Conservation (phyloP, 108 stramenopile genomes). For the Licmophora abbreviata region DNA sequence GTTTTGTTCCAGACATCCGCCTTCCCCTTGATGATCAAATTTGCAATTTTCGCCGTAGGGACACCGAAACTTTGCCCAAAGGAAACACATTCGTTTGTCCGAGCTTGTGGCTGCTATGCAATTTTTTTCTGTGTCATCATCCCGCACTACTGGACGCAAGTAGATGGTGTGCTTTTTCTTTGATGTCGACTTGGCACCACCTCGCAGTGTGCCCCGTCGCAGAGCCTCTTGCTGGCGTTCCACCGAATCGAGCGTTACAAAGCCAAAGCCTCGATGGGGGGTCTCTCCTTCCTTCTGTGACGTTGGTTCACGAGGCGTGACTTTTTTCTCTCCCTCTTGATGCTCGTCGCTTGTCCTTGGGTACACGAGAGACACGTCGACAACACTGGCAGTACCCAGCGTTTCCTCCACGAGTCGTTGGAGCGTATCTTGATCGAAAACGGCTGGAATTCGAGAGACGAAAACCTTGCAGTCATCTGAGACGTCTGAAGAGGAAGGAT, state of each 20-base stretch:
- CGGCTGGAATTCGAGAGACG: constrained; percentile 61
- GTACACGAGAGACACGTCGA: constrained; percentile 36
- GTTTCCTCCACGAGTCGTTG: constrained; percentile 32
- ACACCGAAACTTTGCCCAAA: constrained; percentile 58
- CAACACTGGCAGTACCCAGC: constrained; percentile 31
- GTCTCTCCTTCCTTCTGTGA: constrained; percentile 11
- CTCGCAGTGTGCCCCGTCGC: constrained; percentile 36
- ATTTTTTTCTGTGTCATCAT: constrained; percentile 7
- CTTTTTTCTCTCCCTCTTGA: neutral
- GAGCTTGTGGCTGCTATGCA: no score
- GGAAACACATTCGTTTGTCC: constrained; percentile 44
- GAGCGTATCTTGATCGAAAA: constrained; percentile 47
- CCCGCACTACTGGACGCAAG: constrained; percentile 31
- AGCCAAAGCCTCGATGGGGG: constrained; percentile 66
- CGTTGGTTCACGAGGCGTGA: neutral
- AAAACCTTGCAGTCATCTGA: constrained; percentile 52
- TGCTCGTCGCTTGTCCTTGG: constrained; percentile 1
- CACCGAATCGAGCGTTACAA: constrained; percentile 38
- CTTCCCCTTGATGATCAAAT: constrained; percentile 61
- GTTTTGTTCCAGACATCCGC: constrained; percentile 31
- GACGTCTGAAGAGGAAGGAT: no score
- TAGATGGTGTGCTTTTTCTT: constrained; percentile 52
- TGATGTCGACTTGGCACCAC: constrained; percentile 39
- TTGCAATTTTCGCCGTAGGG: constrained; percentile 67
- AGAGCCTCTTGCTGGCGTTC: constrained; percentile 25